A percentile compares a stretch with the other conserved stretches of the same genome.
These are phyloP conservation scores for Chondrostereum purpureum DNA, from an alignment of 1,284 basidiomycete species.

Conservation along the genomic window DNA sequence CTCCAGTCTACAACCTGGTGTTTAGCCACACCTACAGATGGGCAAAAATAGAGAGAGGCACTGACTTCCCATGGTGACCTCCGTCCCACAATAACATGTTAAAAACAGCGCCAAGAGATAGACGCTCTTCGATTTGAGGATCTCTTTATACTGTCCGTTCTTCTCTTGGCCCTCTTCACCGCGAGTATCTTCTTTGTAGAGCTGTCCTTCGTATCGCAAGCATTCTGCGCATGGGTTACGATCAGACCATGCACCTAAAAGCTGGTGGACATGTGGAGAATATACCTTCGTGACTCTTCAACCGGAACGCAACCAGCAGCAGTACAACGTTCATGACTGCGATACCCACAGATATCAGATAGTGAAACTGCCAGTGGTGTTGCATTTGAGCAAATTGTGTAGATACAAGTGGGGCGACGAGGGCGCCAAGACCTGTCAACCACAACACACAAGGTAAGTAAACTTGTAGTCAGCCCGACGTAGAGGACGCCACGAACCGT, in stretches of 20 bases:
- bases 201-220: conserved; percentile 26
- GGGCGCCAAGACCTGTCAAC: conserved; percentile 32
- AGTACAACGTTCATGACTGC: conserved; percentile 29
- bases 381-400: conserved; percentile 35
- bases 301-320: conserved; percentile 36
- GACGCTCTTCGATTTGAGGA: conserved; percentile 28
- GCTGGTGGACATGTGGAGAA: too few species aligned
- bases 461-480: too few species aligned
- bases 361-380: conserved; percentile 44
- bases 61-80: conserved; percentile 41
- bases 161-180: conserved; percentile 11
- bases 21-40: too few species aligned
- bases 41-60: conserved; percentile 6
- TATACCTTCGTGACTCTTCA: conserved; percentile 38
- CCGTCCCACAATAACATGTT: conserved; percentile 40
- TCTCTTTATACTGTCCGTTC: conserved; percentile 28
- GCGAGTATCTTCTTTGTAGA: conserved; percentile 15
- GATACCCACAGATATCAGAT: conserved; percentile 41
- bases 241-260: neutral
- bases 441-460: too few species aligned
- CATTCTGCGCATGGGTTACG: conserved; percentile 7
- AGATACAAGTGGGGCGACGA: conserved; percentile 35
- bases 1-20: conserved; percentile 32
- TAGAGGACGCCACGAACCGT: too few species aligned
- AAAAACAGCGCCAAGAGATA: conserved; percentile 39